Percentiles rank a stretch among this genome's conserved stretches.
phyloP scores from a whole-genome alignment of 768 basidiomycete species.

The Multifurca ochricompacta region DNA sequence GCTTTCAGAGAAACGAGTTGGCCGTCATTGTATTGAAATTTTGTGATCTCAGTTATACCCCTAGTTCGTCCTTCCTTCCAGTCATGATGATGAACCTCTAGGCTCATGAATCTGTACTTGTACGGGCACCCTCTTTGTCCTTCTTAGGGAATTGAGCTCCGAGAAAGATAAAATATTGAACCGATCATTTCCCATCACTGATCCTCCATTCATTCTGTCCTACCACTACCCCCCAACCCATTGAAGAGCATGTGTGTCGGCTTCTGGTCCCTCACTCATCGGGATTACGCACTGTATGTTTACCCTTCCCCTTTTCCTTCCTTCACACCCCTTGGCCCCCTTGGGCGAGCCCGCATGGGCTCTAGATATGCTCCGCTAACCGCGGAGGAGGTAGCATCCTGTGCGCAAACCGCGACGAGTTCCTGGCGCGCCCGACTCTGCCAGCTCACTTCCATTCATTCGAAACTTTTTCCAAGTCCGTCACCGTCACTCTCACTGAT shows the following conservation, averaged over 20 bases:
- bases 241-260: conserved; percentile 73
- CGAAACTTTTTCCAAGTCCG: conserved; percentile 20
- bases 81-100: conserved; percentile 8
- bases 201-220: conserved; percentile 15
- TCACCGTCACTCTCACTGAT: too few species aligned
- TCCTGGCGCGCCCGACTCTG: conserved; percentile 54
- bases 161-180: background rate
- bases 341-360: background rate
- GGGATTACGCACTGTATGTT: conserved; percentile 71
- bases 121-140: conserved; percentile 6
- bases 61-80: conserved; percentile 13
- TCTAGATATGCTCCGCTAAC: background rate
- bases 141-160: conserved; percentile 5
- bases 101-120: background rate
- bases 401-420: conserved; percentile 73
- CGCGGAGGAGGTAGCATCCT: conserved; percentile 44
- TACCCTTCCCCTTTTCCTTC: too few species aligned
- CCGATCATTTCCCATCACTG: conserved; percentile 11
- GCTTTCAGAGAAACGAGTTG: background rate
- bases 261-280: conserved; percentile 69
- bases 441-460: conserved; percentile 66
- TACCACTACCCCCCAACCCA: too few species aligned
- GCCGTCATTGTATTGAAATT: conserved; percentile 1
- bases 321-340: background rate
- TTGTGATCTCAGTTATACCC: background rate